phyloP scores from a whole-genome alignment of 257 asterid species.

The Eucommia ulmoides region DNA sequence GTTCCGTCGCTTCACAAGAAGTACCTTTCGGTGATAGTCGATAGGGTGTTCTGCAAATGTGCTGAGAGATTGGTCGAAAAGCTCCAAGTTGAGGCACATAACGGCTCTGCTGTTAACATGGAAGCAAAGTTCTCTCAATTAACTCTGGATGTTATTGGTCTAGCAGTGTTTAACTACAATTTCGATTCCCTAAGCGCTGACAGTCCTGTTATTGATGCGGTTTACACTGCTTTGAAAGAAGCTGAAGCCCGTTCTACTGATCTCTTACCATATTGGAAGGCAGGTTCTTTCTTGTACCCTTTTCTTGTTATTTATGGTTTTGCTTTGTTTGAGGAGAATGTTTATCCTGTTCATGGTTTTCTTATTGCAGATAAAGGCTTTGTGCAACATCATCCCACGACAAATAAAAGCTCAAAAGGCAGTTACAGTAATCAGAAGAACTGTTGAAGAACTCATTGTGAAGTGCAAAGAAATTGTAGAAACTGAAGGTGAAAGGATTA shows the following conservation, averaged over 20 bases:
- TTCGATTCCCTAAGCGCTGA: constrained; percentile 78
- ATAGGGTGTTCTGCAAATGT: constrained; percentile 89
- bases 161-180: constrained; percentile 76
- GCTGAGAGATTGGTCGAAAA: constrained; percentile 82
- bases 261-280: constrained; percentile 96
- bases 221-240: constrained; percentile 87
- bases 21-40: constrained; percentile 92
- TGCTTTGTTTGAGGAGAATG: constrained; percentile 5
- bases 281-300: constrained; percentile 18
- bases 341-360: constrained; percentile 1
- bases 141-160: constrained; percentile 90
- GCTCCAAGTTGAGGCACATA: constrained; percentile 39
- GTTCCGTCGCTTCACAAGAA: constrained; percentile 99
- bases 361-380: constrained; percentile 46
- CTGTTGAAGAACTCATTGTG: constrained; percentile 75
- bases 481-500: constrained; percentile 79
- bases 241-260: constrained; percentile 89
- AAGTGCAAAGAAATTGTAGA: constrained; percentile 87
- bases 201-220: constrained; percentile 92
- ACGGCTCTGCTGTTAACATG: constrained; percentile 69
- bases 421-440: constrained; percentile 58
- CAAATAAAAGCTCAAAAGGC: constrained; percentile 89
- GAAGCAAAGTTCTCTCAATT: constrained; percentile 90
- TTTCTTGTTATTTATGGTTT: constrained; percentile 4
- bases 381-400: constrained; percentile 75